Percentiles rank a stretch among this genome's conserved stretches.
These are phyloP conservation scores for Fusarium sp. DNA, from an alignment of 2,329 filamentous ascomycete genomes.

Conservation along the genomic window DNA sequence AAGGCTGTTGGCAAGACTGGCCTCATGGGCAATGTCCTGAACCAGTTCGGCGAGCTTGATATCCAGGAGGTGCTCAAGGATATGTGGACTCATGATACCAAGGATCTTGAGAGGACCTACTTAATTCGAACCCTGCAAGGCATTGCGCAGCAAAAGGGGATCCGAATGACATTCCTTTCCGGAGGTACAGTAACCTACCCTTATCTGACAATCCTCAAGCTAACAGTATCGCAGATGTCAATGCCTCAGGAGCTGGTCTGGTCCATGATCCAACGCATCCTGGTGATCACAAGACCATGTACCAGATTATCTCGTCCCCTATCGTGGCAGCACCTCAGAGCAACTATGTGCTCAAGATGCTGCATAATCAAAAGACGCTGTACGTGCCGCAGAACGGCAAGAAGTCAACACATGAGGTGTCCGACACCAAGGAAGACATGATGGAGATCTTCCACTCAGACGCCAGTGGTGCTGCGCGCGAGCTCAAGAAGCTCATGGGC, in stretches of 20 bases:
- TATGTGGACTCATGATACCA: constrained; percentile 98
- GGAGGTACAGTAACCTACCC: constrained; percentile 67
- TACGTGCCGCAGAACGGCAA: constrained; percentile 92
- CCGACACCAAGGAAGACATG: constrained; percentile 99
- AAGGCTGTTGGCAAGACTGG: constrained; percentile 95
- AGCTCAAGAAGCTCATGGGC: constrained; percentile 93
- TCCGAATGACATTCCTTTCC: constrained; percentile 96
- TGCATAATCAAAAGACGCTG: constrained; percentile 93
- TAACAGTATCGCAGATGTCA: constrained; percentile 70
- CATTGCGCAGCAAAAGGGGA: constrained; percentile 92
- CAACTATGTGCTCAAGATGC: constrained; percentile 87
- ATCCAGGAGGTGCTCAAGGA: constrained; percentile 94
- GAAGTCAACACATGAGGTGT: constrained; percentile 75
- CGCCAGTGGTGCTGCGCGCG: constrained; percentile 82
- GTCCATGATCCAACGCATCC: constrained; percentile 94
- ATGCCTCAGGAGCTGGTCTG: constrained; percentile 89
- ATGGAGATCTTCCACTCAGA: constrained; percentile 99
- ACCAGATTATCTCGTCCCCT: constrained; percentile 92
- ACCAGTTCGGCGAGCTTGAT: constrained; percentile 96
- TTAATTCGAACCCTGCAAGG: constrained; percentile 95
- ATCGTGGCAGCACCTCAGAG: constrained; percentile 90
- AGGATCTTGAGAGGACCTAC: constrained; percentile 97
- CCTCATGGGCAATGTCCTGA: constrained; percentile 94
- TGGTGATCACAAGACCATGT: constrained; percentile 98
- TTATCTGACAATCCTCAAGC: constrained; percentile 16